Evolutionary conservation across 1,284 basidiomycete genomes (phyloP), one percentile per base, ranked within the genome.

Genomic region (Rhodotorula sp.): DNA sequence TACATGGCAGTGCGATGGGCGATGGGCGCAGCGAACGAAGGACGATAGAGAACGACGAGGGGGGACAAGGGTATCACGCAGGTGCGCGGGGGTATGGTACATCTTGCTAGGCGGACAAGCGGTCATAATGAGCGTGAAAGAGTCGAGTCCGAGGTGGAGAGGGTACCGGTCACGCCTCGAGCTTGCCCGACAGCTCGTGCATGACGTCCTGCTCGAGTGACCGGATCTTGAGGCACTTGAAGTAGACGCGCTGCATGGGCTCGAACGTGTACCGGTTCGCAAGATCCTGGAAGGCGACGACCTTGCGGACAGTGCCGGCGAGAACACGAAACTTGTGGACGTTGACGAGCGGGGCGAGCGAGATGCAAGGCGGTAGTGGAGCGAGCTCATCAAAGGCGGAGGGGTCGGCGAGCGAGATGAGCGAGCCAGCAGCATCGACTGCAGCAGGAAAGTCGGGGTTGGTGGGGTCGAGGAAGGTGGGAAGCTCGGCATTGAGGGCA

Each of bases 321-420:
- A 91, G 89, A 72, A 87, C 81, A 36, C 91, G 86, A 78, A 92
- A 90, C 80, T 93, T 92, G 80, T 92, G 90, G 6, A 93, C 86
- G 79, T 92, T 93, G 81, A 93, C 89, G 65, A 93, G 81, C 2
- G 90, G 90, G 73, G 90, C 89, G n/a, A 93, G 84, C 20, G 47
- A 44, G 30, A 62, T 87, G n/a, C 84, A 84, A 0, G 85, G 78
- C 0, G 90, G 90, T 17, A 92, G 84, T 2, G 88, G 85, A 11
- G 63, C 46, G 30, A 65, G 48, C 2, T 36, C n/a, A 5, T 24
- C 58, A 51, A 69, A 67, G 11, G 70, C 66, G 30, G 44, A 17
- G 11, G 67, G 66, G 39, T 62, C 30, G 17, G 62, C 55, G 65
- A 73, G 34, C 19, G 53, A 61, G 20, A 34, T 22, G 36, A 72